A percentile compares a stretch with the other conserved stretches of the same genome.
phyloP scores from a whole-genome alignment of 805 yeast species.

The Candida germanica region DNA sequence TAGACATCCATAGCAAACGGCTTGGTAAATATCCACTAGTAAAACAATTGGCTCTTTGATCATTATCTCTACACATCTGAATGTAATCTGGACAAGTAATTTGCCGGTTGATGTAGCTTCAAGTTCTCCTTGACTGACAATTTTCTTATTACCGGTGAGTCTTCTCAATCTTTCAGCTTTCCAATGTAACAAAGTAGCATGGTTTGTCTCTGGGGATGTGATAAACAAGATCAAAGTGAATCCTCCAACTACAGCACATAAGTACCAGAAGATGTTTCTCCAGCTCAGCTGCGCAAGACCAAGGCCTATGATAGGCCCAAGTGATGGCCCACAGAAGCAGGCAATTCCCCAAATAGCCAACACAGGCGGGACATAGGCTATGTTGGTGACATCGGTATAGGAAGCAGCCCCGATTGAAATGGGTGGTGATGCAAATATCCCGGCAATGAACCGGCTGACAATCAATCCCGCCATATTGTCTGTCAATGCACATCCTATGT shows the following conservation, averaged over 20 bases:
- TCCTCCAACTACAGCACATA: conserved; percentile 7
- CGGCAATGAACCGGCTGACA: conserved; percentile 50
- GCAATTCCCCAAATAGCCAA: conserved; percentile 55
- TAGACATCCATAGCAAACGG: conserved; percentile 49
- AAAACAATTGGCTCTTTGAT: conserved; percentile 55
- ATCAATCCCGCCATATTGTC: conserved; percentile 49
- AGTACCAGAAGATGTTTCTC: conserved; percentile 10
- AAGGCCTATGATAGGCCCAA: conserved; percentile 42
- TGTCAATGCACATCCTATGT: conserved; percentile 54
- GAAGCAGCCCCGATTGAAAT: conserved; percentile 58
- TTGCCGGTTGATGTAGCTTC: conserved; percentile 14
- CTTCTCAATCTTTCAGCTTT: conserved; percentile 48
- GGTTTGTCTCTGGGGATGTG: conserved; percentile 29
- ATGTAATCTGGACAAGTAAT: conserved; percentile 16
- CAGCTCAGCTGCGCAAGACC: conserved; percentile 5
- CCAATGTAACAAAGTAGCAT: conserved; percentile 41
- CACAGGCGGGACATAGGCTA: conserved; percentile 43
- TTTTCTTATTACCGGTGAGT: conserved; percentile 46
- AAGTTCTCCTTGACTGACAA: conserved; percentile 37
- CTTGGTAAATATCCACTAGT: conserved; percentile 49
- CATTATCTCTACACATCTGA: conserved; percentile 51
- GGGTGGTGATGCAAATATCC: conserved; percentile 54
- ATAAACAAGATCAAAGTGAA: conserved; percentile 2
- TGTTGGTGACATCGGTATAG: conserved; percentile 44
- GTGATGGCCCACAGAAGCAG: conserved; percentile 51